phyloP scores from a whole-genome alignment of 768 basidiomycete species.

The Suillus lakei region DNA sequence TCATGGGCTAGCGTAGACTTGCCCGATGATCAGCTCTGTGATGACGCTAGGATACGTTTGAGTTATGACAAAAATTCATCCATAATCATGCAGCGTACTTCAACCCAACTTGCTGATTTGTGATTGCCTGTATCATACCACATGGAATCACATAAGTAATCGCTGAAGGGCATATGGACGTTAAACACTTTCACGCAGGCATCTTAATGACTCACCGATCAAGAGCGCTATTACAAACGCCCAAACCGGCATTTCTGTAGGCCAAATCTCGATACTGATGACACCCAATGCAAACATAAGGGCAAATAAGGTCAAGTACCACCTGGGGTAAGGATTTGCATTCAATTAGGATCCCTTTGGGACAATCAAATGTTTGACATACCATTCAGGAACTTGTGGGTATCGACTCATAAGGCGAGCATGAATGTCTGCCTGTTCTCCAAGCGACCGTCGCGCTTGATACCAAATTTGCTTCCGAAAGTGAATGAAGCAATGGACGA shows the following conservation, averaged over 20 bases:
- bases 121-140: slow-evolving; percentile 71
- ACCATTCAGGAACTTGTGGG: slow-evolving; percentile 39
- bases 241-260: slow-evolving; percentile 72
- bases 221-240: slow-evolving; percentile 71
- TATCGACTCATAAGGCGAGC: slow-evolving; percentile 82
- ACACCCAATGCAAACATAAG: slow-evolving; percentile 75
- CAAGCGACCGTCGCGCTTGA: slow-evolving; percentile 68
- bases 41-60: slow-evolving; percentile 52
- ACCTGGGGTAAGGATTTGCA: slow-evolving; percentile 49
- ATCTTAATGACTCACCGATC: slow-evolving; percentile 37
- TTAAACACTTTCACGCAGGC: neutral
- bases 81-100: slow-evolving; percentile 34
- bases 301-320: slow-evolving; percentile 73
- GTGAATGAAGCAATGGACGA: slow-evolving; percentile 51
- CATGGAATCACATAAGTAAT: slow-evolving; percentile 54
- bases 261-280: slow-evolving; percentile 74
- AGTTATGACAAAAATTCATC: neutral
- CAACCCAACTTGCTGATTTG: slow-evolving; percentile 79
- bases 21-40: slow-evolving; percentile 79
- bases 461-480: slow-evolving; percentile 81
- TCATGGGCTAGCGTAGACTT: slow-evolving; percentile 2
- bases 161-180: slow-evolving; percentile 24
- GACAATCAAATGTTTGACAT: neutral
- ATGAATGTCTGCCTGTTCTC: slow-evolving; percentile 85
- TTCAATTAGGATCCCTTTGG: neutral